phyloP scores from a whole-genome alignment of 306 rosid genomes.

The Inga leiocalycina region DNA sequence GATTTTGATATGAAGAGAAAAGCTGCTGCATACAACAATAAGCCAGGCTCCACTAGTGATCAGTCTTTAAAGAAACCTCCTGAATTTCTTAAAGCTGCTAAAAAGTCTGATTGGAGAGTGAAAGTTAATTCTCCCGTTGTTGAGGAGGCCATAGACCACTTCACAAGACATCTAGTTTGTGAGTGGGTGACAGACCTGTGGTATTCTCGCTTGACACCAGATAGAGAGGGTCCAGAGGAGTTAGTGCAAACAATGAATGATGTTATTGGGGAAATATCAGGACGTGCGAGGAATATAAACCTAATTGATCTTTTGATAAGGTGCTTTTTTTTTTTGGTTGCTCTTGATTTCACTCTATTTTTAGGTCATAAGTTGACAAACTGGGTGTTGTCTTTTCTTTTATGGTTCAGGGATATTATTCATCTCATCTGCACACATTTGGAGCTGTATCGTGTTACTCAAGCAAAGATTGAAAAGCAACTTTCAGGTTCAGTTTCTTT shows the following conservation, averaged over 20 bases:
- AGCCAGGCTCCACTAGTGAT: constrained; percentile 47
- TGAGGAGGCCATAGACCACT: constrained; percentile 87
- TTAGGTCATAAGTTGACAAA: constrained; percentile 34
- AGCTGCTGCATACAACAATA: constrained; percentile 79
- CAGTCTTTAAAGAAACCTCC: constrained; percentile 59
- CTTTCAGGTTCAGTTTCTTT: constrained; percentile 54
- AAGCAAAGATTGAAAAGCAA: constrained; percentile 66
- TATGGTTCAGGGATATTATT: constrained; percentile 84
- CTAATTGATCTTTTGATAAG: constrained; percentile 91
- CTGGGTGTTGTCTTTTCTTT: constrained; percentile 39
- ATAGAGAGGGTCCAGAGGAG: constrained; percentile 94
- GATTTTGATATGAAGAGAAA: constrained; percentile 89
- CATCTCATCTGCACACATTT: constrained; percentile 77
- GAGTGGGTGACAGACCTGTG: constrained; percentile 96
- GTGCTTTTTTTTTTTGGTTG: constrained; percentile 44
- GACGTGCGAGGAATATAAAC: constrained; percentile 86
- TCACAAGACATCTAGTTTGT: constrained; percentile 79
- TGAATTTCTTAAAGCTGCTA: constrained; percentile 54
- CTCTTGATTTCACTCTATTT: constrained; percentile 20
- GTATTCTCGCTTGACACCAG: constrained; percentile 93
- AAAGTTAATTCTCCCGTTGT: constrained; percentile 93
- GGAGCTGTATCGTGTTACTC: constrained; percentile 86
- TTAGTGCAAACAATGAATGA: constrained; percentile 68
- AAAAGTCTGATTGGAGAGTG: constrained; percentile 75
- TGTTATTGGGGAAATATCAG: constrained; percentile 84